phyloP scores from a whole-genome alignment of 768 basidiomycete species.

The Paxillus involutus region DNA sequence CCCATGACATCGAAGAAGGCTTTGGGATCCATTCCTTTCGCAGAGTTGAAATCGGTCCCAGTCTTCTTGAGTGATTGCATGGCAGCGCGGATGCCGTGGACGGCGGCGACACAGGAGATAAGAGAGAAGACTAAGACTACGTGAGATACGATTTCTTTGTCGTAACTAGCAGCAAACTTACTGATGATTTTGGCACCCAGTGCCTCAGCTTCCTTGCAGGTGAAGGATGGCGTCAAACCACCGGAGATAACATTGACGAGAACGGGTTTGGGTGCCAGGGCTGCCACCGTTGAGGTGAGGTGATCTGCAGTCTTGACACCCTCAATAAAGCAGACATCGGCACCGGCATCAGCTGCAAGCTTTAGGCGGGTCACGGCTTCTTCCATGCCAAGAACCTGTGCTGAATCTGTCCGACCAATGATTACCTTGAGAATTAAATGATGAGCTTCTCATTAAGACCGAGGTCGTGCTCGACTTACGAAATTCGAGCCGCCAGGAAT shows the following conservation, averaged over 20 bases:
- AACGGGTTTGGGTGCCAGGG: conserved; percentile 72
- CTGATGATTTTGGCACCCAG: conserved; percentile 79
- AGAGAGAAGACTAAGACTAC: conserved; percentile 62
- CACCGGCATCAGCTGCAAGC: conserved; percentile 70
- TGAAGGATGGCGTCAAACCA: conserved; percentile 75
- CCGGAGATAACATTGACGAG: conserved; percentile 82
- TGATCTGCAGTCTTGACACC: conserved; percentile 71
- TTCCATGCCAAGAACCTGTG: conserved; percentile 78
- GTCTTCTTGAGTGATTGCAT: conserved; percentile 77
- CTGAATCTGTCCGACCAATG: conserved; percentile 76
- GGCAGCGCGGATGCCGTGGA: conserved; percentile 76
- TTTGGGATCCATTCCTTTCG: conserved; percentile 73
- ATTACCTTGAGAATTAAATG: conserved; percentile 45
- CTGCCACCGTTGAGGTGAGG: conserved; percentile 61
- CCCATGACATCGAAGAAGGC: conserved; percentile 79
- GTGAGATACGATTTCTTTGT: not conserved
- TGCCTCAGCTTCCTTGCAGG: conserved; percentile 62
- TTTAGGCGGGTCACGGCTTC: conserved; percentile 66
- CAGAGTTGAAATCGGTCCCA: conserved; percentile 65
- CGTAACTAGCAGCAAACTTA: conserved; percentile 32
- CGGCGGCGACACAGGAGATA: conserved; percentile 73
- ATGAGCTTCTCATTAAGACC: not conserved
- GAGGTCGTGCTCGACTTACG: conserved; percentile 34
- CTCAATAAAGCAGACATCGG: conserved; percentile 82
- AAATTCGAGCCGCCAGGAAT: conserved; percentile 78